Base-by-base conservation (phyloP, 202 grass and related monocot genomes). In the Panicum virgatum region DNA sequence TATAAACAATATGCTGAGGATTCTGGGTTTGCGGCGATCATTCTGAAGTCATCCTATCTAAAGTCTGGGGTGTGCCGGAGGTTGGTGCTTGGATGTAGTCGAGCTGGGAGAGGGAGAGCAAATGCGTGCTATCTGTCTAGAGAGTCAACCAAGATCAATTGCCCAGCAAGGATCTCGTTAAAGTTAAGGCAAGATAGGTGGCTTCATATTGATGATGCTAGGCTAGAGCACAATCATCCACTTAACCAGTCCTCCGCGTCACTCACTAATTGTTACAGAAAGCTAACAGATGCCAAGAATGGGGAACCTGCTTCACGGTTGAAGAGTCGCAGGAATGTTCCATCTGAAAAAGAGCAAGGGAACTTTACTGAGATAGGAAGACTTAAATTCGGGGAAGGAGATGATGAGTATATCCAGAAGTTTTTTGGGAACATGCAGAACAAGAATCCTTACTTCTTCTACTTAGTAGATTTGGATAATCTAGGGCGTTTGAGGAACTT, bases 401-500 rank as follows among this genome's bases (percentile, higher is more conserved):
- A 98, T 80, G 91, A 90, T 75, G 92, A 98, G 82, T 86, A 90
- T 25, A 85, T 98, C 36, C 77, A 88, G 77, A 86, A 88, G 68
- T 96, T 96, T 88, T 98, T 98, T 76, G 78, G 83, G 64, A 89
- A 66, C 40, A 93, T 96, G 96, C 92, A 98, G 84, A 93, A 91
- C 66, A 98, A 96, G 77, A 93, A 98, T 32, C 87, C 89, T 76
- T 93, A 89, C 77, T 98, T 98, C 82, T 98, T 96, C 75, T 96
- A 96, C 79, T 85, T 89, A 53, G 73, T 98, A 36, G 92, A 98
- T 93, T 90, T 98, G 62, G 96, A 98, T 83, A 84, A 84, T 69
- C 85, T 91, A 54, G 89, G 90, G n/a, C 85, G 91, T 57, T 63
- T 98, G 69, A 90, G 90, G 72, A 98, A 95, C 89, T 74, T 98